Percentiles rank a stretch among this genome's conserved stretches.
These are phyloP conservation scores for Cordyceps javanica DNA, from an alignment of 2,329 filamentous ascomycete genomes.

Conservation along the genomic window DNA sequence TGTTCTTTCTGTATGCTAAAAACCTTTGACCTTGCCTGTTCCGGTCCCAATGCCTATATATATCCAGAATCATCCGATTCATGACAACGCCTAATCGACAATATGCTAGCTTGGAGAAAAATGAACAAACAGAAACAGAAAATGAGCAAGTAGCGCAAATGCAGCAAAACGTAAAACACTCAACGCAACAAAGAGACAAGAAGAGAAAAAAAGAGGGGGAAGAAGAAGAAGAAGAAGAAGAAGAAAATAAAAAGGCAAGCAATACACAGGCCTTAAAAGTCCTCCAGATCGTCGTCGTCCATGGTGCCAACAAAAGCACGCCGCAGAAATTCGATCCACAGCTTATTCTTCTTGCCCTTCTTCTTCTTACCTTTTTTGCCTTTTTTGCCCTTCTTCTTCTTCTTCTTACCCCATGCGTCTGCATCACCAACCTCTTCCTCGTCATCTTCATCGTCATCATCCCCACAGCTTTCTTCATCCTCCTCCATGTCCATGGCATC, in stretches of 20 bases:
- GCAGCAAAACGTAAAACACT: too few relatives aligned
- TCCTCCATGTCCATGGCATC: neutral
- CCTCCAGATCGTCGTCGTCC: constrained; percentile 57
- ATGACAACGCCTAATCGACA: neutral
- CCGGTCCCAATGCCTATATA: neutral
- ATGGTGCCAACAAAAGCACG: constrained; percentile 76
- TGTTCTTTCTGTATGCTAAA: neutral
- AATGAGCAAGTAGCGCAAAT: neutral
- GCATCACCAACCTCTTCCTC: neutral
- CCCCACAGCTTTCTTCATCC: neutral
- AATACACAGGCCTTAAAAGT: constrained; percentile 25
- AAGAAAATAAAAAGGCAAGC: neutral
- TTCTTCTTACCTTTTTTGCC: constrained; percentile 35
- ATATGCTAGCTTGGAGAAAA: neutral
- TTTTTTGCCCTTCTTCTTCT: constrained; percentile 14
- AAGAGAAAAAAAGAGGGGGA: neutral
- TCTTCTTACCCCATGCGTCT: constrained; percentile 5
- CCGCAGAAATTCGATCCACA: constrained; percentile 71
- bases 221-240: neutral
- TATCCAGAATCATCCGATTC: neutral
- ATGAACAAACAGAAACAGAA: neutral
- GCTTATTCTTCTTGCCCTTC: constrained; percentile 53
- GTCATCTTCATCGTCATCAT: constrained; percentile 26
- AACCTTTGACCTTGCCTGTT: neutral
- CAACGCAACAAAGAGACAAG: too few relatives aligned